Base-by-base conservation (phyloP, 176 grass and related monocot species). In the Oryza brachyantha region DNA sequence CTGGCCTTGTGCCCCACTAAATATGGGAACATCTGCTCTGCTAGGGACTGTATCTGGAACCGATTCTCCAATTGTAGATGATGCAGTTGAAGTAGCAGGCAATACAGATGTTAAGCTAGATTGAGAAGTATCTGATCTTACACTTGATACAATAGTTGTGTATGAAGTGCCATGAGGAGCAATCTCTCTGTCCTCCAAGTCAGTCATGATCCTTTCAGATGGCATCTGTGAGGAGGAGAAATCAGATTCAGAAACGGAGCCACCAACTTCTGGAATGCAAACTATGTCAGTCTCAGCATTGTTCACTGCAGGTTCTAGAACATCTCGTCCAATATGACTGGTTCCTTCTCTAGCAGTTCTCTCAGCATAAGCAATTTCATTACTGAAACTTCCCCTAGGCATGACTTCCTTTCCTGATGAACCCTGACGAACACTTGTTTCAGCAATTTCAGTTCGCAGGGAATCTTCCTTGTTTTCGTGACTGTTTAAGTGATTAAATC, bases 41-140 rank as follows among this genome's bases (percentile, higher is more conserved):
- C 65, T 66, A 80, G 87, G 54, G 75, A 48, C 37, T 70, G 70
- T 62, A 77, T 73, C 88, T 69, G 71, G 16, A 12, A 59, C 29
- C 48, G 85, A 78, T 72, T 90, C 88, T 77, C 84, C 82, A 64
- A 11, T 61, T 3, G 41, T 27, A 4, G 76, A 84, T 68, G 85
- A 79, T 54, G 85, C 3, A 31, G 85, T 80, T 61, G 75, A 84
- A 85, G 85, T 70, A 79, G 80, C 64, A 84, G 83, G 48, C 37
- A 69, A 73, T 39, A 38, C 42, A 39, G 85, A 73, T 73, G 74
- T 83, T 67, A 69, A 80, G 72, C 78, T 82, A 50, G 75, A 82
- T 39, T 74, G 82, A 81, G 83, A 76, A 77, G 72, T 78, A 76
- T 91, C 83, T 59, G 70, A 76, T 48, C 81, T 83, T 81, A 94